These are phyloP conservation scores for Fonsecaea multimorphosa DNA, from an alignment of 2,329 filamentous ascomycete genomes.

Conservation along the genomic window DNA sequence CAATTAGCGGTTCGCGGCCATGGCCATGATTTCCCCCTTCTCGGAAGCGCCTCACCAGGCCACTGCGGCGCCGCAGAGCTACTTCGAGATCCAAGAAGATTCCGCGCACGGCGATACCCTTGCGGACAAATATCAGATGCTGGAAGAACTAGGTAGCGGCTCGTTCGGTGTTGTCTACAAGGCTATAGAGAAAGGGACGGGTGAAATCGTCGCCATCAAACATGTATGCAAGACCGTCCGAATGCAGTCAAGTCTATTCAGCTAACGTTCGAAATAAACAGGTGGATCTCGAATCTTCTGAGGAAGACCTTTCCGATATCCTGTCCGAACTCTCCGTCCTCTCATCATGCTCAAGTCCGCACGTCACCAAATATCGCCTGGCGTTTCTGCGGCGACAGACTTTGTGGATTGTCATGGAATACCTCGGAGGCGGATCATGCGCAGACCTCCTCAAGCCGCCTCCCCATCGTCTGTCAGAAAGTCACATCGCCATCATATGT, in stretches of 20 bases:
- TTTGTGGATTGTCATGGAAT: slow-evolving; percentile 99
- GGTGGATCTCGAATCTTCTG: slow-evolving; percentile 98
- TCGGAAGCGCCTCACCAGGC: slow-evolving; percentile 31
- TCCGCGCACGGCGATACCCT: slow-evolving; percentile 37
- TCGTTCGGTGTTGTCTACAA: slow-evolving; percentile 98
- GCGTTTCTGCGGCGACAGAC: slow-evolving; percentile 97
- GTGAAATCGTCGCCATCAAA: slow-evolving; percentile 95
- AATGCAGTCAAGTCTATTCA: background rate
- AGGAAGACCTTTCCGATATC: slow-evolving; percentile 97
- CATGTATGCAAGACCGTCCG: slow-evolving; percentile 67
- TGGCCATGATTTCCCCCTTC: slow-evolving; percentile 29
- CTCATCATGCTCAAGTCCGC: slow-evolving; percentile 88
- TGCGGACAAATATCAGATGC: slow-evolving; percentile 84
- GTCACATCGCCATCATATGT: slow-evolving; percentile 91
- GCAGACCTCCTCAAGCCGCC: slow-evolving; percentile 73
- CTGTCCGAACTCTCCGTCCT: slow-evolving; percentile 96
- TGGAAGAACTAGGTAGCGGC: slow-evolving; percentile 94
- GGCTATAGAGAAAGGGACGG: slow-evolving; percentile 86
- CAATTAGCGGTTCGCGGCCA: background rate
- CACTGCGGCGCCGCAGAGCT: slow-evolving; percentile 14
- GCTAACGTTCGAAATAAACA: slow-evolving; percentile 48
- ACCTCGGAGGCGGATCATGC: slow-evolving; percentile 91
- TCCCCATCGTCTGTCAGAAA: slow-evolving; percentile 68
- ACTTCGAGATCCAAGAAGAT: slow-evolving; percentile 35
- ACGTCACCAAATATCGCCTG: slow-evolving; percentile 93